Evolutionary conservation across 2,329 filamentous ascomycete species (phyloP), one percentile per base, ranked within the genome.

Genomic region (Epichloe hybrida): DNA sequence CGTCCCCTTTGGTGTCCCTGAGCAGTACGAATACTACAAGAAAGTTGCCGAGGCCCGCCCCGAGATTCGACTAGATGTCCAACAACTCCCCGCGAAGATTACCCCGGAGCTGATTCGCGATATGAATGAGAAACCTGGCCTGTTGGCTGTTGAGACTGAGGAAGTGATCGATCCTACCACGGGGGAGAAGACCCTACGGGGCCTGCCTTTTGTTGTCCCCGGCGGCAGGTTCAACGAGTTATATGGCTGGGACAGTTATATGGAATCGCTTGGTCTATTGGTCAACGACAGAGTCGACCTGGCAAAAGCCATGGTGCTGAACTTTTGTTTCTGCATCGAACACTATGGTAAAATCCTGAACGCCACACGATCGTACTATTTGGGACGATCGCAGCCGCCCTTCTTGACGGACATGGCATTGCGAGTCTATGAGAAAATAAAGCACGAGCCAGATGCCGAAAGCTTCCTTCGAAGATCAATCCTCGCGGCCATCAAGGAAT

Each of bases 261-360:
- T 98, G 89, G 88, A 91, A 66, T 93, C 91, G 5, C 74, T 97
- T 3, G 93, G 93, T 17, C 76, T 98, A 52, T 73, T 97, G 53
- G 80, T 88, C 59, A 88, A 91, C 62, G 86, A 93, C 63, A 83
- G 87, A 53, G 81, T 88, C 21, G 82, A 96, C 61, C 72, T 97
- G 50, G 89, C 89, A 58, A 95, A 96, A 72, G 79, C 84, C 47
- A 97, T 98, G 88, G 90, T 97, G 48, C 75, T 80, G 60, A 95
- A 98, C 71, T 97, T 97, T 67, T 94, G 88, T 67, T 98, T 98
- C 73, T 95, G 88, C 70, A 97, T 98, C 68, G 84, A 90, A 65
- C 91, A 98, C 68, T 98, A 98, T 64, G 91, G 90, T 61, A 98
- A 97, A 72, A 95, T 98, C 53, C 79, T 97, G 57, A 98, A 98